Conservation (phyloP, 345 rosid species). For the Brassica nigra region DNA sequence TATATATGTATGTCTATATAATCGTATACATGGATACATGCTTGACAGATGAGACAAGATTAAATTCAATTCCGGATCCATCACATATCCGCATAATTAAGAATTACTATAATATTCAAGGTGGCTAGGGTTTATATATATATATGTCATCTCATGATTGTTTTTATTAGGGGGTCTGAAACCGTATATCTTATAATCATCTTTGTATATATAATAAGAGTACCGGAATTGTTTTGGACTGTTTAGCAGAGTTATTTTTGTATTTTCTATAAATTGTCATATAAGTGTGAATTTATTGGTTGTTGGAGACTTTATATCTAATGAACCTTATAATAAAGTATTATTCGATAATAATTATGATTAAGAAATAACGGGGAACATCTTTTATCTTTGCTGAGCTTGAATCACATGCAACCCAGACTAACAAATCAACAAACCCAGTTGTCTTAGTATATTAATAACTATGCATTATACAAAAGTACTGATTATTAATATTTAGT, state of each 20-base stretch:
- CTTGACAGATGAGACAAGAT: slow-evolving; percentile 43
- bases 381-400: slow-evolving; percentile 43
- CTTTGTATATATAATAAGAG: background rate
- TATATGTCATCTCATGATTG: background rate
- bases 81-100: slow-evolving; percentile 24
- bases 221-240: background rate
- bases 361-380: slow-evolving; percentile 40
- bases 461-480: slow-evolving; percentile 17
- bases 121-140: background rate
- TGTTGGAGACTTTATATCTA: slow-evolving; percentile 35
- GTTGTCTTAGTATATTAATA: slow-evolving; percentile 26
- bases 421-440: slow-evolving; percentile 53
- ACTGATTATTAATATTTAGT: slow-evolving; percentile 22
- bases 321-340: slow-evolving; percentile 9
- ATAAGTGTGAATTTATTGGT: slow-evolving; percentile 33
- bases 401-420: slow-evolving; percentile 47
- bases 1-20: slow-evolving; percentile 28
- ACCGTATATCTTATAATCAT: background rate
- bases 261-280: background rate
- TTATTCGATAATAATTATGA: slow-evolving; percentile 25
- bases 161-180: background rate
- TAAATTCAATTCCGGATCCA: slow-evolving; percentile 40
- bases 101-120: background rate
- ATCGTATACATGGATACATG: slow-evolving; percentile 34
- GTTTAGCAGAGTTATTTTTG: background rate